Conservation (phyloP, 1,139 yeast species). For the Magnusiomyces suaveolens region DNA sequence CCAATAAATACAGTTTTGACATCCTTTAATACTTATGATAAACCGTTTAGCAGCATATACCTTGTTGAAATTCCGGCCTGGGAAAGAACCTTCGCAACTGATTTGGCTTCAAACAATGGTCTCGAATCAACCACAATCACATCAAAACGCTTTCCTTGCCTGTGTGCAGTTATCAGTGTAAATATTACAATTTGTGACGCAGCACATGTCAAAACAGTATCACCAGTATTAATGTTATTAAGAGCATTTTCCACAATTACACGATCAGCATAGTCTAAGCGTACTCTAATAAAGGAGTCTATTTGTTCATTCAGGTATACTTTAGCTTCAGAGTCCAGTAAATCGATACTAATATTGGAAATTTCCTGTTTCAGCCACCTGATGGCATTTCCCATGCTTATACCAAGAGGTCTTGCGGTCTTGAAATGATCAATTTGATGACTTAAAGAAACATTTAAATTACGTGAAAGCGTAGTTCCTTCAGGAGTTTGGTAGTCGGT, state of each 20-base stretch:
- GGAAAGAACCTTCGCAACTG: slow-evolving; percentile 55
- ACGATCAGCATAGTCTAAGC: slow-evolving; percentile 72
- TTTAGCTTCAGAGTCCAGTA: slow-evolving; percentile 67
- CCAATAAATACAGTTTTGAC: slow-evolving; percentile 90
- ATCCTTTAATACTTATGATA: slow-evolving; percentile 69
- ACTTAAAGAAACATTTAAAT: slow-evolving; percentile 80
- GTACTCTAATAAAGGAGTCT: slow-evolving; percentile 73
- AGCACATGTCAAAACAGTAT: slow-evolving; percentile 80
- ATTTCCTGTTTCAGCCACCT: slow-evolving; percentile 95
- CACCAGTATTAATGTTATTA: slow-evolving; percentile 63
- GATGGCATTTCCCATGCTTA: slow-evolving; percentile 96
- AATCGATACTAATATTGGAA: slow-evolving; percentile 57
- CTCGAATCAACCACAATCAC: slow-evolving; percentile 90
- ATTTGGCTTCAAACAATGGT: slow-evolving; percentile 90
- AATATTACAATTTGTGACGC: slow-evolving; percentile 76
- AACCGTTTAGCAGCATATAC: slow-evolving; percentile 69
- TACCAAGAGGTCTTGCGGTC: slow-evolving; percentile 83
- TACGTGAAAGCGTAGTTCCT: slow-evolving; percentile 77
- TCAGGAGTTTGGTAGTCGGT: slow-evolving; percentile 74
- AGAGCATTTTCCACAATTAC: slow-evolving; percentile 79
- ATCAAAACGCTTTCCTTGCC: slow-evolving; percentile 56
- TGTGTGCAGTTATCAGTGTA: slow-evolving; percentile 60
- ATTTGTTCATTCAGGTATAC: slow-evolving; percentile 54
- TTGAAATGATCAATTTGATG: slow-evolving; percentile 90
- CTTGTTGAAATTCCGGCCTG: slow-evolving; percentile 51